A percentile compares a stretch with the other conserved stretches of the same genome.
phyloP scores from a whole-genome alignment of 1,284 basidiomycete species.

The Moesziomyces aphidis region DNA sequence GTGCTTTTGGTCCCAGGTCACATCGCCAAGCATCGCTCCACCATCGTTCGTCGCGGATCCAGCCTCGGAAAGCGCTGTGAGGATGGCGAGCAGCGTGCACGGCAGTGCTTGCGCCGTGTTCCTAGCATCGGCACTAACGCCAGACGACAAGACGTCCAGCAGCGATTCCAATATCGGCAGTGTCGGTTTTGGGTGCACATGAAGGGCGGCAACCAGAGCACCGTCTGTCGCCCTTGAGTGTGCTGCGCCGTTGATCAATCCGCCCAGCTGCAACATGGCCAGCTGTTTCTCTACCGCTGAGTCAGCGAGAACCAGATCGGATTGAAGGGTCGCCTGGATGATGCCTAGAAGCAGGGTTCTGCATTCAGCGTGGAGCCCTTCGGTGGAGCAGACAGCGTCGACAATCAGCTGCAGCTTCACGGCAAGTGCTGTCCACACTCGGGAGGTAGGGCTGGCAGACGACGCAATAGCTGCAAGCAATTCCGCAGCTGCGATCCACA shows the following conservation, averaged over 20 bases:
- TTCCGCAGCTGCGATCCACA: conserved; percentile 14
- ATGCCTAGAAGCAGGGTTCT: conserved; percentile 10
- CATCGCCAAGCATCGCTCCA: conserved; percentile 1
- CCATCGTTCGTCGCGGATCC: conserved; percentile 5
- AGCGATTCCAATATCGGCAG: conserved; percentile 6
- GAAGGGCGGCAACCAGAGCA: conserved; percentile 31
- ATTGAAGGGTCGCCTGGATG: conserved; percentile 16
- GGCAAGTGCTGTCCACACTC: conserved; percentile 1
- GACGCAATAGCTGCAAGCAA: conserved; percentile 6
- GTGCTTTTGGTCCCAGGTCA: conserved; percentile 14
- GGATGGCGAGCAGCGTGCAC: conserved; percentile 17
- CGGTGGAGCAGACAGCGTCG: not conserved
- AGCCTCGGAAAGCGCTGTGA: conserved; percentile 26
- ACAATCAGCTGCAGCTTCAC: conserved; percentile 4
- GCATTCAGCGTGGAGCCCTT: not conserved
- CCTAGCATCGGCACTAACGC: no score
- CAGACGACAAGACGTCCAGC: conserved; percentile 3
- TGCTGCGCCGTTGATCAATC: no score
- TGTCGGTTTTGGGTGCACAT: conserved; percentile 14
- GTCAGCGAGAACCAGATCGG: conserved; percentile 4
- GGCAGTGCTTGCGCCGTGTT: conserved; percentile 7
- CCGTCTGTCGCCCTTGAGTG: conserved; percentile 13
- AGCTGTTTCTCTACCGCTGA: not conserved
- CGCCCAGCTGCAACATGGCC: not conserved
- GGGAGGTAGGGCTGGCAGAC: not conserved